Evolutionary conservation across 257 asterid species (phyloP).

Genomic region (Nicotiana attenuata): DNA sequence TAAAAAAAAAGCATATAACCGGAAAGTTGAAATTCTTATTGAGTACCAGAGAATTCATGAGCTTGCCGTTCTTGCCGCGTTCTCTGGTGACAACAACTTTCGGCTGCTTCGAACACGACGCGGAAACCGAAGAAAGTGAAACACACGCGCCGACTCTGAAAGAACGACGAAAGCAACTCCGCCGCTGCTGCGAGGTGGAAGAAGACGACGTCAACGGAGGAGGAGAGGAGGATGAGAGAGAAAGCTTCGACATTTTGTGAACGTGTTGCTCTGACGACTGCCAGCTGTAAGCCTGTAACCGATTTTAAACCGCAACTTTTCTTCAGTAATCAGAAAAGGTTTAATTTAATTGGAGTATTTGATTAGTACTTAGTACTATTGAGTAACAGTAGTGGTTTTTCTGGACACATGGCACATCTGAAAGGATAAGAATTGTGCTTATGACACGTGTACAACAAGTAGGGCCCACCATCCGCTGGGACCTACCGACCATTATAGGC

Average conservation of each 20-base stretch:
- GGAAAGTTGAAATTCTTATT: no score
- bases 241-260: slow-evolving; percentile 33
- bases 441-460: fast-evolving
- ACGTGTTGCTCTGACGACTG: slow-evolving; percentile 19
- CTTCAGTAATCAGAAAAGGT: background rate
- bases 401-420: background rate
- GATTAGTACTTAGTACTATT: background rate
- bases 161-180: slow-evolving; percentile 8
- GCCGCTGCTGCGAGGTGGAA: slow-evolving; percentile 10
- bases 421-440: background rate
- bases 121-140: slow-evolving; percentile 22
- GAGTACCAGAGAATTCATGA: slow-evolving; percentile 59
- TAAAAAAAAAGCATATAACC: background rate
- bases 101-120: slow-evolving; percentile 29
- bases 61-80: slow-evolving; percentile 74
- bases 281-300: slow-evolving; percentile 19
- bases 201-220: slow-evolving; percentile 15
- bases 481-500: background rate
- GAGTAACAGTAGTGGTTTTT: background rate
- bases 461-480: background rate
- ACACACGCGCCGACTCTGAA: slow-evolving; percentile 10
- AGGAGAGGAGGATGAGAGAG: slow-evolving; percentile 33
- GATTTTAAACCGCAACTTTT: background rate
- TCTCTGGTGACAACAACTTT: slow-evolving; percentile 80
- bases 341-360: background rate